phyloP scores from a whole-genome alignment of 768 basidiomycete species.

The Pholiota conissans region DNA sequence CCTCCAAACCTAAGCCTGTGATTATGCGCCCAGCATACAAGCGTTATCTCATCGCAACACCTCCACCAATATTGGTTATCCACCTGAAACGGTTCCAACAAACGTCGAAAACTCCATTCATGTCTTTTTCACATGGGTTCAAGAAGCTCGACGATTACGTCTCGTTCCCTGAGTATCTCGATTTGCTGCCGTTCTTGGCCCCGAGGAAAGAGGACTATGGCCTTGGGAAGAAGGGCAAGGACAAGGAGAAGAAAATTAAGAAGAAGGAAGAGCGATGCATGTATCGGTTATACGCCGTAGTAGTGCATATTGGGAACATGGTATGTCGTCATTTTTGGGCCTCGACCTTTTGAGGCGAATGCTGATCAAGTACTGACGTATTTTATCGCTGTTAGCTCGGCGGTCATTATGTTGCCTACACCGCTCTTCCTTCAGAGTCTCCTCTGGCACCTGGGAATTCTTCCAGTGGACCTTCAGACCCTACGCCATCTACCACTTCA shows the following conservation, averaged over 20 bases:
- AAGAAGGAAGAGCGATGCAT: constrained; percentile 29
- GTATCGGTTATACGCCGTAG: constrained; percentile 72
- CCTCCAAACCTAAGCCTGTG: constrained; percentile 51
- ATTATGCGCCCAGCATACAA: constrained; percentile 88
- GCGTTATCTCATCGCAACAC: constrained; percentile 85
- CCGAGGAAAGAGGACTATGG: constrained; percentile 76
- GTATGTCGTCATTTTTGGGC: constrained; percentile 38
- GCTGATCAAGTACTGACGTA: constrained; percentile 7
- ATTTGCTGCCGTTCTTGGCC: constrained; percentile 84
- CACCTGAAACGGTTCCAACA: constrained; percentile 97
- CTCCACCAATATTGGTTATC: constrained; percentile 87
- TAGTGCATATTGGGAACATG: constrained; percentile 88
- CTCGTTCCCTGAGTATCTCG: constrained; percentile 84
- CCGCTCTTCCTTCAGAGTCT: constrained; percentile 56
- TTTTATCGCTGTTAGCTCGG: constrained; percentile 53
- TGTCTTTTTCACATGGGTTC: constrained; percentile 69
- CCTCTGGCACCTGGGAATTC: constrained; percentile 2
- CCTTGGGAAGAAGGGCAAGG: constrained; percentile 25
- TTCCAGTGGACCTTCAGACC: background rate
- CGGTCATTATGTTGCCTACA: constrained; percentile 88
- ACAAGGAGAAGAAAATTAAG: constrained; percentile 12
- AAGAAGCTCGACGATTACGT: constrained; percentile 93
- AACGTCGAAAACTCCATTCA: constrained; percentile 57
- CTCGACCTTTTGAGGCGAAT: constrained; percentile 4
- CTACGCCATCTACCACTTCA: background rate